A percentile compares a stretch with the other conserved stretches of the same genome.
Evolutionary conservation across 371 early-diverging fungal genomes (phyloP).

Genomic region (Rhizomucor pusillus): DNA sequence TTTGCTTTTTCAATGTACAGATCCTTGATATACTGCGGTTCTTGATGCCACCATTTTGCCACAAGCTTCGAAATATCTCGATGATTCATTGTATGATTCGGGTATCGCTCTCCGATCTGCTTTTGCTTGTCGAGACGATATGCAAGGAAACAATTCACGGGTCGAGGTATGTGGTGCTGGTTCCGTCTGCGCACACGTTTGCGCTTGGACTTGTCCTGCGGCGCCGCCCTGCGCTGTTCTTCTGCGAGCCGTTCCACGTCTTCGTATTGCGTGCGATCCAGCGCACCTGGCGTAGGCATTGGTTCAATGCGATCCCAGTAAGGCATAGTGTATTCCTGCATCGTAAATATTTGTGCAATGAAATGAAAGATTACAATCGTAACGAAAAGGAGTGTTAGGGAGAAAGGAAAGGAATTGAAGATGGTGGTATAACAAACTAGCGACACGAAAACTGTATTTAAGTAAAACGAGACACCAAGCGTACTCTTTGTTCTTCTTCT

Average conservation of each 20-base stretch:
- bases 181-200: slow-evolving; percentile 1
- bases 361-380: too few species aligned
- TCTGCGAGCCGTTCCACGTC: neutral
- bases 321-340: too few species aligned
- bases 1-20: slow-evolving; percentile 29
- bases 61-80: slow-evolving; percentile 66
- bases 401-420: too few species aligned
- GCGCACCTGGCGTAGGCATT: too few species aligned
- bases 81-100: slow-evolving; percentile 51
- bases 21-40: slow-evolving; percentile 53
- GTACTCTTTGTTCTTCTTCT: too few species aligned
- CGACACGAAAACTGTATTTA: too few species aligned
- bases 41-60: slow-evolving; percentile 66
- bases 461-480: too few species aligned
- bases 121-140: slow-evolving; percentile 68
- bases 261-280: slow-evolving; percentile 3
- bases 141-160: slow-evolving; percentile 61
- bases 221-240: neutral
- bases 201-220: neutral
- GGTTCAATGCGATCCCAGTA: too few species aligned
- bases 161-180: slow-evolving; percentile 29
- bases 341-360: too few species aligned
- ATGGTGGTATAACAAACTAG: too few species aligned
- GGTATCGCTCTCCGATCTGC: slow-evolving; percentile 50
- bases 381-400: too few species aligned